Base-by-base conservation (phyloP, 371 early-diverging fungal species). In the Actinomortierella wolfii region DNA sequence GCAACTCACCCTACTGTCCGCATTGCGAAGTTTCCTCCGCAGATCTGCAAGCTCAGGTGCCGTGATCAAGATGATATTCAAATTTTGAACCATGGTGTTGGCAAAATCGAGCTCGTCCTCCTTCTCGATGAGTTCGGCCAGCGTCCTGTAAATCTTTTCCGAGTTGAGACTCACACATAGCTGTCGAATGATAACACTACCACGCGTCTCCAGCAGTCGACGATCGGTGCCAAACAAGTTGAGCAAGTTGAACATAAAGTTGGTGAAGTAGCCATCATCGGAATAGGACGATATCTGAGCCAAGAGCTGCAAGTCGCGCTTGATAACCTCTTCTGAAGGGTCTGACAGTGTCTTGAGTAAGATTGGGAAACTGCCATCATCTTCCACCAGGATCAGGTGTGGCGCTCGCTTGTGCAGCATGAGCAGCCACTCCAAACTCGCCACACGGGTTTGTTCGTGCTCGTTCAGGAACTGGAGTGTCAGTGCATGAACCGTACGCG, bases 341-440 rank as follows among this genome's bases (percentile, higher is more conserved):
- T 97, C 97, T 34, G 92, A 90, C 14, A 97, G 76, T n/a, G 91
- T 88, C 64, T 89, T 86, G 14, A 97, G 79, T 41, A 97, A 75
- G 9, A 89, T 89, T 2, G 90, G 89, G 58, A 94, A 92, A 21
- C 89, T 89, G 50, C 86, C 87, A 62, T 94, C 91, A 55, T 92
- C 92, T 1, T 91, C 85, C 23, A 87, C 81, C 50, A 91, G 77
- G 26, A 87, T 88, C 56, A 84, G 75, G 54, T 83, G 82, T 0
- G 97, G 95, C 14, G 92, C 89, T 61, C 93, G 95, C 54, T 86
- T 87, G 64, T 97, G 97, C 34, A 97, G 77, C 89, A 95, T 92
- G 13, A 94, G 65, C 20, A 97, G 76, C 97, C 97, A 97, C 45
- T 93, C 94, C 67, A 97, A 68, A 29, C 92, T 88, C 0, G 92